Percentiles rank a stretch among this genome's conserved stretches.
Conservation (phyloP, 768 basidiomycete genomes). For the Phaeolepiota aurea region DNA sequence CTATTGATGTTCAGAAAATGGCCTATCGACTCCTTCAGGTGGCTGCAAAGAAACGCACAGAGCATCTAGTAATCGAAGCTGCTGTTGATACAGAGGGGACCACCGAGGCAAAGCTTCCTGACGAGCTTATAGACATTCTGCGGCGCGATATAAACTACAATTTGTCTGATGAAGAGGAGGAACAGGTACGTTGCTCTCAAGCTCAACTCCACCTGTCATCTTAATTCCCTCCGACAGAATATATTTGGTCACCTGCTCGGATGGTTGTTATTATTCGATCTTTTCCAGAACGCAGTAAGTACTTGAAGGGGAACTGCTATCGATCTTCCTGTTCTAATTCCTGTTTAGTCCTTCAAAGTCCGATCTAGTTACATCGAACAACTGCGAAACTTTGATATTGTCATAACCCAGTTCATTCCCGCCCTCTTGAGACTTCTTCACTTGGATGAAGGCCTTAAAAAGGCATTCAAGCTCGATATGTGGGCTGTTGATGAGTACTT, state of each 20-base stretch:
- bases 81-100: slow-evolving; percentile 64
- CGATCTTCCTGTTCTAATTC: slow-evolving; percentile 1
- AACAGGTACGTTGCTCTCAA: slow-evolving; percentile 29
- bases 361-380: slow-evolving; percentile 83
- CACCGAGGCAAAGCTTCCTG: slow-evolving; percentile 50
- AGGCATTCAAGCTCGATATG: slow-evolving; percentile 70
- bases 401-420: slow-evolving; percentile 62
- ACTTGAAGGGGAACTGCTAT: too few species aligned
- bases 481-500: slow-evolving; percentile 86
- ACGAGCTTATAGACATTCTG: slow-evolving; percentile 58
- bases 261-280: slow-evolving; percentile 87
- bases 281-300: slow-evolving; percentile 78
- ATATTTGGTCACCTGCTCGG: slow-evolving; percentile 66
- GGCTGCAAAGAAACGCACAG: slow-evolving; percentile 69
- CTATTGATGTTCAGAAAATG: slow-evolving; percentile 61
- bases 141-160: slow-evolving; percentile 33
- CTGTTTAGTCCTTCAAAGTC: slow-evolving; percentile 74
- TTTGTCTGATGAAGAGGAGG: slow-evolving; percentile 21
- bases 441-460: slow-evolving; percentile 56
- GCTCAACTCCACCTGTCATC: not conserved
- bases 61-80: slow-evolving; percentile 80
- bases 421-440: slow-evolving; percentile 58
- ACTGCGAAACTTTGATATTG: slow-evolving; percentile 60
- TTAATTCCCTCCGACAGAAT: slow-evolving; percentile 23
- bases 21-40: slow-evolving; percentile 64